These are phyloP conservation scores for Mycena capillaripes DNA, from an alignment of 768 basidiomycete species.

Conservation along the genomic window DNA sequence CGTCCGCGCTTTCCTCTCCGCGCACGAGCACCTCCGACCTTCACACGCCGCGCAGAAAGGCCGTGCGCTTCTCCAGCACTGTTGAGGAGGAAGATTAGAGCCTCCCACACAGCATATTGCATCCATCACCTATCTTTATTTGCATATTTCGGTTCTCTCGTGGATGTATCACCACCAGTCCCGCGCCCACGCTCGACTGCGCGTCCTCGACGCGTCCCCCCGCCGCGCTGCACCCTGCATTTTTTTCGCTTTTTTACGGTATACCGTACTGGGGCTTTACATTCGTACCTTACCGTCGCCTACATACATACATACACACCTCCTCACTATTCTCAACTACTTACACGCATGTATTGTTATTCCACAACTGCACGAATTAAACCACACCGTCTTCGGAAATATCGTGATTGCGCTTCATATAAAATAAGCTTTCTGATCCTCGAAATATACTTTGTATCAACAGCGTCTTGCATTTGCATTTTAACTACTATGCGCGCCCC, in stretches of 20 bases:
- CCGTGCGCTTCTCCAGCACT: conserved; percentile 36
- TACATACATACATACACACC: conserved; percentile 10
- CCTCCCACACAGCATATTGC: neutral
- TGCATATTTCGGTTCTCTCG: conserved; percentile 25
- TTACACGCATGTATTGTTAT: conserved; percentile 29
- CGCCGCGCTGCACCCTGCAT: neutral
- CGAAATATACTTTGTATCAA: no score
- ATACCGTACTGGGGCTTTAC: neutral
- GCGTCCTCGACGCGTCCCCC: neutral
- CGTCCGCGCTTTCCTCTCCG: conserved; percentile 28
- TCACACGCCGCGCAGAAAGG: conserved; percentile 31
- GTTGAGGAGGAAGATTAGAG: conserved; percentile 29
- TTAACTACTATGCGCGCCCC: neutral
- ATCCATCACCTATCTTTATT: conserved; percentile 32
- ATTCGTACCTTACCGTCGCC: conserved; percentile 5
- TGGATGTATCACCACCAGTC: conserved; percentile 19
- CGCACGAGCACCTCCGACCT: conserved; percentile 33
- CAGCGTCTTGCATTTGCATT: neutral
- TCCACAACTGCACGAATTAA: neutral
- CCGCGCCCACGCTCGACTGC: neutral
- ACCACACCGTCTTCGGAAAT: neutral
- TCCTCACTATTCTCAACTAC: conserved; percentile 3
- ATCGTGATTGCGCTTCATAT: neutral
- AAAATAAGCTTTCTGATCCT: no score
- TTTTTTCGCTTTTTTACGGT: neutral